A percentile compares a stretch with the other conserved stretches of the same genome.
phyloP scores from a whole-genome alignment of 139 green algal genomes.

The Trebouxia sp. region DNA sequence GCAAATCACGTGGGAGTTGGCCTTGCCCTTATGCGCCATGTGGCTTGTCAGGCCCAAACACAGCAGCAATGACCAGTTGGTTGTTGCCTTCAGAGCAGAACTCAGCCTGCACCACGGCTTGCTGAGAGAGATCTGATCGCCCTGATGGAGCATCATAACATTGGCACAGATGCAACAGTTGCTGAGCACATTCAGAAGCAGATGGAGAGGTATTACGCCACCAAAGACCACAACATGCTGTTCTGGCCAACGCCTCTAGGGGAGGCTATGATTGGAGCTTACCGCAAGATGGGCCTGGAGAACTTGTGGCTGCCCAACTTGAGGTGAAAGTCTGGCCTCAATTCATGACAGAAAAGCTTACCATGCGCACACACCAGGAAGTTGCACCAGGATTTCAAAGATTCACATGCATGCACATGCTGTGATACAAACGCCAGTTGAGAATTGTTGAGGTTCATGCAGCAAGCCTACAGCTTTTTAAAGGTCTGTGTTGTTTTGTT shows the following conservation, averaged over 20 bases:
- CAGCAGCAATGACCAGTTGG: too few relatives aligned
- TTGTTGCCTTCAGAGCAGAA: slow-evolving; percentile 61
- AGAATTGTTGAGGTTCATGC: too few relatives aligned
- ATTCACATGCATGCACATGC: too few relatives aligned
- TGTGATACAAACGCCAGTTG: too few relatives aligned
- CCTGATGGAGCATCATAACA: slow-evolving; percentile 93
- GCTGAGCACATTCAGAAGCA: slow-evolving; percentile 83
- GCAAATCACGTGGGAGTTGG: too few relatives aligned
- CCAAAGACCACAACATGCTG: slow-evolving; percentile 72
- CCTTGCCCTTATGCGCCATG: too few relatives aligned
- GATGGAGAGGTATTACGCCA: slow-evolving; percentile 67
- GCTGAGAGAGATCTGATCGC: slow-evolving; percentile 89
- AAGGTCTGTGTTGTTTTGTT: too few relatives aligned
- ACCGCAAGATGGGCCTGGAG: slow-evolving; percentile 82
- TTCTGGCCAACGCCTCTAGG: slow-evolving; percentile 86
- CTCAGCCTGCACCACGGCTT: slow-evolving; percentile 79
- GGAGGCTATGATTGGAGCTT: slow-evolving; percentile 81
- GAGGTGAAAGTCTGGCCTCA: too few relatives aligned
- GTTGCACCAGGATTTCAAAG: too few relatives aligned
- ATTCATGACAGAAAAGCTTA: neutral
- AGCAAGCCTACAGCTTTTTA: too few relatives aligned
- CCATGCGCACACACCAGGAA: too few relatives aligned
- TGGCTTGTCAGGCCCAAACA: too few relatives aligned
- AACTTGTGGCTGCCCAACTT: slow-evolving; percentile 82
- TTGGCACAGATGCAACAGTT: slow-evolving; percentile 97